Conservation (phyloP, 2,329 filamentous ascomycete species). For the Colletotrichum coccodes region DNA sequence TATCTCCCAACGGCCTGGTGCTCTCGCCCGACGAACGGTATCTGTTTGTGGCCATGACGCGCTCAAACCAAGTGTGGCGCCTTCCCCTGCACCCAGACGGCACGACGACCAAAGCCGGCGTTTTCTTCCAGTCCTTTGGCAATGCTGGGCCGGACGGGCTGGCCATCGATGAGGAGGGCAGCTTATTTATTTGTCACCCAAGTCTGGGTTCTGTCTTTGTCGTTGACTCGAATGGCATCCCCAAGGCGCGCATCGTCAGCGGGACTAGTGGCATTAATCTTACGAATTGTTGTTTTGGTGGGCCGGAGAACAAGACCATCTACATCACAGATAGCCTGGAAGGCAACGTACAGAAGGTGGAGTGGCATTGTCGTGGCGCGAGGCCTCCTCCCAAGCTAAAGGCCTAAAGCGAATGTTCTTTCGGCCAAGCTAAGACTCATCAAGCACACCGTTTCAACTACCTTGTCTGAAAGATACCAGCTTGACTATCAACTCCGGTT, state of each 20-base stretch:
- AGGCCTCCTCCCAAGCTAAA: background rate
- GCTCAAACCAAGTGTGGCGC: constrained; percentile 52
- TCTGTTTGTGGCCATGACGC: constrained; percentile 52
- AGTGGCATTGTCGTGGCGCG: constrained; percentile 45
- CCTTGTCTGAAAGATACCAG: no score
- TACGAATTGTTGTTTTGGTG: constrained; percentile 54
- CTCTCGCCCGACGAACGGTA: constrained; percentile 50
- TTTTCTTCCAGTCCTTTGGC: constrained; percentile 53
- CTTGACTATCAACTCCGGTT: no score
- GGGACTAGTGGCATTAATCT: constrained; percentile 45
- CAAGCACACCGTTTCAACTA: background rate
- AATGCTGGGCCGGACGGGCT: constrained; percentile 51
- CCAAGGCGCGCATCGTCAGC: constrained; percentile 48
- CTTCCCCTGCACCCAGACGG: constrained; percentile 50
- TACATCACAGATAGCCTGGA: constrained; percentile 53
- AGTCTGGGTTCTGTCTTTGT: constrained; percentile 49
- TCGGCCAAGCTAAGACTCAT: no score
- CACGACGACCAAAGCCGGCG: constrained; percentile 47
- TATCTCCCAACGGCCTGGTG: constrained; percentile 51
- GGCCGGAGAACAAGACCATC: constrained; percentile 46
- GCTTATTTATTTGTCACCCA: constrained; percentile 47
- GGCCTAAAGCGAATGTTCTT: no score
- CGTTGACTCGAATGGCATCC: constrained; percentile 46
- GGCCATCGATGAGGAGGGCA: constrained; percentile 50
- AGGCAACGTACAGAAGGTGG: constrained; percentile 45